Evolutionary conservation across 225 moss, liverwort and hornwort genomes (phyloP).

Genomic region (Rhytidiadelphus loreus): DNA sequence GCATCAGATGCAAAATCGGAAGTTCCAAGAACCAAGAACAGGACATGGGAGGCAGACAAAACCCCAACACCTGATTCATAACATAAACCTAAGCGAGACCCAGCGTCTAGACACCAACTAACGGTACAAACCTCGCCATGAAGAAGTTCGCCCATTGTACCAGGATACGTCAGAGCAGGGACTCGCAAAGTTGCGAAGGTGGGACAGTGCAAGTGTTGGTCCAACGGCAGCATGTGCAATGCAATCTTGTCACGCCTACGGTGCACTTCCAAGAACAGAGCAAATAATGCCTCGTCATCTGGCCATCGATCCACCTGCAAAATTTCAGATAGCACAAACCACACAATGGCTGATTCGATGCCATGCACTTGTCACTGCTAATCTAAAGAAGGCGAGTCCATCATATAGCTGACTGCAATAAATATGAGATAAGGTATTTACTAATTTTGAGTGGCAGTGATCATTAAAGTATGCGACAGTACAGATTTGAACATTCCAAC

Average conservation of each 20-base stretch:
- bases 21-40: background rate
- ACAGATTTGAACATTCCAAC: background rate
- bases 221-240: conserved; percentile 79
- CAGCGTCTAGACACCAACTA: background rate
- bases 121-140: conserved; percentile 79
- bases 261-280: conserved; percentile 82
- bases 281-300: conserved; percentile 76
- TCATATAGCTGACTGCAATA: background rate
- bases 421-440: background rate
- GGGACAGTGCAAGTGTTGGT: conserved; percentile 87
- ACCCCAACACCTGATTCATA: background rate
- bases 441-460: background rate
- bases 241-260: conserved; percentile 96
- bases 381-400: background rate
- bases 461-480: background rate
- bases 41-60: background rate
- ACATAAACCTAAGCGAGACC: background rate
- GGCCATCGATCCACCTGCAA: conserved; percentile 74
- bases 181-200: conserved; percentile 87
- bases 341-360: background rate
- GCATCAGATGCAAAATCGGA: background rate
- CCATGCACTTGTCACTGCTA: background rate
- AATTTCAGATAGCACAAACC: background rate
- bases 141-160: conserved; percentile 89
- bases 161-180: conserved; percentile 79